Base-by-base conservation (phyloP, 805 yeast species). In the Monosporozyma aerobia region DNA sequence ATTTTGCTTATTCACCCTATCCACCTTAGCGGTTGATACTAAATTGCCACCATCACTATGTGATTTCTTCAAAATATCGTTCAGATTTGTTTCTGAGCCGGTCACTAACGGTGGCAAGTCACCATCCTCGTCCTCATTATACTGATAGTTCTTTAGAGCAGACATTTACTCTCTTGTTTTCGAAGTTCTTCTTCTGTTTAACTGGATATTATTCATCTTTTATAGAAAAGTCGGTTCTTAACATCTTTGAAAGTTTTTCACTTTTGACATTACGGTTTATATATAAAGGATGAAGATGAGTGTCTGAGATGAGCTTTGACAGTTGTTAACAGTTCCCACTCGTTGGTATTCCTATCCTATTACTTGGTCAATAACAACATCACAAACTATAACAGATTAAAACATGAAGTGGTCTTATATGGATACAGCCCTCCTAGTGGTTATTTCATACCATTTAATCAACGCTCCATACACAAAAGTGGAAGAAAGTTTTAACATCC, bases 401-500 rank as follows among this genome's bases (percentile, higher is more conserved):
- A 51, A 5, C 4, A 62, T 64, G 65, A 40, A 55, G 47, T 61
- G 66, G 64, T 59, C 66, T 14, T 56, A 58, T 49, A 48, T 61
- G 27, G 67, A 63, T 44, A 59, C 72, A 7, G 53, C 71, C 5
- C 65, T 84, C 14, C 55, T 85, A 22, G 72, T 69, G 3, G 64
- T 77, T 5, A 74, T 85, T 10, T 64, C 74, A 1, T 68, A 69
- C 47, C 82, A 83, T 63, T 59, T 85, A 55, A 56, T 72, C 10
- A 59, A 78, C 1, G 77, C 96, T 0, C 97, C 97, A 0, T 88
- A 72, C 68, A 85, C 97, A 1, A 92, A 92, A 69, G 97, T 92
- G 0, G 97, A 92, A 65, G 98, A 92, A 66, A 87, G 96, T 30
- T 92, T 92, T 74, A 87, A 84, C 59, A 73, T 87, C 46, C 97